Base-by-base conservation (phyloP, 2,329 filamentous ascomycete species). In the Ophiostoma populinum region DNA sequence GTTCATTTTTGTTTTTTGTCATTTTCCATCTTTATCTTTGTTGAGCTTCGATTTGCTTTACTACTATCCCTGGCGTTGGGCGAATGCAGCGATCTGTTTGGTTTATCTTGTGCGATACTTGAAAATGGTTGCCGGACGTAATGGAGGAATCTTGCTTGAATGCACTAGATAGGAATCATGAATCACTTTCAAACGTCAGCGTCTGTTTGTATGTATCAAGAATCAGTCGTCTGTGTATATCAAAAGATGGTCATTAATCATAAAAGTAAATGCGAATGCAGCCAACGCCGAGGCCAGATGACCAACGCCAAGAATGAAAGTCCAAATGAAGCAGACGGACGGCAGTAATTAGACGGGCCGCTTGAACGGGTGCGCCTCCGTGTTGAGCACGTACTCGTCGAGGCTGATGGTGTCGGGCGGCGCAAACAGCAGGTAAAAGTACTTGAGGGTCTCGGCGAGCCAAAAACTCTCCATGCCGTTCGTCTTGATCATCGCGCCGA, bases 371-470 rank as follows among this genome's bases (percentile, higher is more conserved):
- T 74, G 70, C 16, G 69, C 70, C 54, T 74, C 70, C 0, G 70
- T 74, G 48, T 74, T 74, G 41, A 78, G 55, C 31, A 79, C 72
- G 63, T 67, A 78, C 35, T 77, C 70, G 50, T 80, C 75, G 37
- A 80, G 55, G 47, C 66, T 77, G 26, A 79, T 57, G n/a, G 76
- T 56, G 34, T 65, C 61, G 0, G 78, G 75, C 37, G 74, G 55
- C 16, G 72, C 72, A 51, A 80, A 93, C 33, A 92, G 63, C 38
- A 93, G 54, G 52, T 83, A 93, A 45, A 90, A 92, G 51, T 92
- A 92, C 61, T 92, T 94, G 46, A 93, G 60, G 26, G 83, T 93
- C 63, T 93, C 85, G 4, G 80, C 80, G 41, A 83, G 62, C 81
- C 85, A 93, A 55, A 92, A 92, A 49, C 79, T 86, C 58, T 92